phyloP scores from a whole-genome alignment of 2,329 filamentous ascomycete genomes.

The Tympanopsis confertula region DNA sequence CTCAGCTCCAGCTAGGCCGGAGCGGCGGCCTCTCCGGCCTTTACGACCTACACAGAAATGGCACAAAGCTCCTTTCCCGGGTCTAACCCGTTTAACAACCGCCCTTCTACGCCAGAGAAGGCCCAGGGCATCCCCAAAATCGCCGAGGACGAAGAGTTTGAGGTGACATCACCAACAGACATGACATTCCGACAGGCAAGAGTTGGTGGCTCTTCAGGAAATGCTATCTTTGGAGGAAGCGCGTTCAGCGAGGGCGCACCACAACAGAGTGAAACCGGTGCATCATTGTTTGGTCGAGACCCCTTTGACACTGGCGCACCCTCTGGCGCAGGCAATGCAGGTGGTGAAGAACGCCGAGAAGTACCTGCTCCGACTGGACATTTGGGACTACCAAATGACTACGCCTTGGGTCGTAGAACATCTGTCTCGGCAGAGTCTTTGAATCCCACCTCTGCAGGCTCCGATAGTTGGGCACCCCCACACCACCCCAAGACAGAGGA shows the following conservation, averaged over 20 bases:
- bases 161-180: slow-evolving; percentile 1
- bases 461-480: slow-evolving; percentile 85
- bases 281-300: not conserved
- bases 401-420: slow-evolving; percentile 84
- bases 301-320: not conserved
- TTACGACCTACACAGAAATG: not conserved
- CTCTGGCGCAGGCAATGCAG: not conserved
- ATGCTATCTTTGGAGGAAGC: not conserved
- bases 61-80: not conserved
- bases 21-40: not conserved
- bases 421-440: slow-evolving; percentile 95
- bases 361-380: slow-evolving; percentile 28
- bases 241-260: not conserved
- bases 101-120: not conserved
- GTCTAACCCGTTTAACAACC: not conserved
- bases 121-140: not conserved
- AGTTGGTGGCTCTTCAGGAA: not conserved
- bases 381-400: slow-evolving; percentile 72
- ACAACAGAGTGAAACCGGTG: not conserved
- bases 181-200: not conserved
- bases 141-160: not conserved
- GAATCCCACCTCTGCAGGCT: slow-evolving; percentile 71
- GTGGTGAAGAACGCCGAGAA: not conserved
- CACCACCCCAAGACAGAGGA: slow-evolving; percentile 72
- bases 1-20: not conserved